Evolutionary conservation across 2,329 filamentous ascomycete genomes (phyloP).

Genomic region (Uncinocarpus reesii): DNA sequence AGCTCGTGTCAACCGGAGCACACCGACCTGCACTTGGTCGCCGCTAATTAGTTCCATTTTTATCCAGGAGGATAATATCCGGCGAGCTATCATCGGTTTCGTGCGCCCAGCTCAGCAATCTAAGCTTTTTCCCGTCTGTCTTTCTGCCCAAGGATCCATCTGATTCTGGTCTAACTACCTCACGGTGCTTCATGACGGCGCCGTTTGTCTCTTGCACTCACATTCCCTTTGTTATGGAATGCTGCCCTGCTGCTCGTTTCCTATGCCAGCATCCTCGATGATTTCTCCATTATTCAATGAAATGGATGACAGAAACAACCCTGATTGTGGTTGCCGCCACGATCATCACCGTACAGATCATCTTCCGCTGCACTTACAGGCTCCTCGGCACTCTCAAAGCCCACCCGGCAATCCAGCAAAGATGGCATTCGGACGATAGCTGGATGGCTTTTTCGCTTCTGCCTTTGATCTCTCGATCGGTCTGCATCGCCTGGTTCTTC

Average conservation of each 20-base stretch:
- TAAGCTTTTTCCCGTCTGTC: too few species aligned
- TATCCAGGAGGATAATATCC: too few species aligned
- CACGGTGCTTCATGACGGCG: too few species aligned
- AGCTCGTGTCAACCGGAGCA: too few species aligned
- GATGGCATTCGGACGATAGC: slow-evolving; percentile 17
- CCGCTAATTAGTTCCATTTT: too few species aligned
- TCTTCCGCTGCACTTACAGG: slow-evolving; percentile 15
- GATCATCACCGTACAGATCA: slow-evolving; percentile 14
- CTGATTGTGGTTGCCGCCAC: slow-evolving; percentile 16
- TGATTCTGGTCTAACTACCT: too few species aligned
- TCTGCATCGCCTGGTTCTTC: slow-evolving; percentile 16
- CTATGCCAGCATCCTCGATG: slow-evolving; percentile 1
- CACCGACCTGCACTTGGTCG: too few species aligned
- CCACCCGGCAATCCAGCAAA: slow-evolving; percentile 12
- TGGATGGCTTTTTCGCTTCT: slow-evolving; percentile 18
- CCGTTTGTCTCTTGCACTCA: too few species aligned
- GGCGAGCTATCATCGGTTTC: too few species aligned
- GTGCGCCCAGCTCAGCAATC: too few species aligned
- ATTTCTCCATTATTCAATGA: slow-evolving; percentile 14
- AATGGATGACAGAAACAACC: slow-evolving; percentile 17
- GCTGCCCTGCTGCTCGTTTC: not conserved
- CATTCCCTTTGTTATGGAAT: not conserved
- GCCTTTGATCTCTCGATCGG: slow-evolving; percentile 11
- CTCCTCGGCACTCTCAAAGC: slow-evolving; percentile 13
- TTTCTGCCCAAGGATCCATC: too few species aligned